A percentile compares a stretch with the other conserved stretches of the same genome.
Evolutionary conservation across 2,329 filamentous ascomycete species (phyloP).

Genomic region (Aspergillus sp.): DNA sequence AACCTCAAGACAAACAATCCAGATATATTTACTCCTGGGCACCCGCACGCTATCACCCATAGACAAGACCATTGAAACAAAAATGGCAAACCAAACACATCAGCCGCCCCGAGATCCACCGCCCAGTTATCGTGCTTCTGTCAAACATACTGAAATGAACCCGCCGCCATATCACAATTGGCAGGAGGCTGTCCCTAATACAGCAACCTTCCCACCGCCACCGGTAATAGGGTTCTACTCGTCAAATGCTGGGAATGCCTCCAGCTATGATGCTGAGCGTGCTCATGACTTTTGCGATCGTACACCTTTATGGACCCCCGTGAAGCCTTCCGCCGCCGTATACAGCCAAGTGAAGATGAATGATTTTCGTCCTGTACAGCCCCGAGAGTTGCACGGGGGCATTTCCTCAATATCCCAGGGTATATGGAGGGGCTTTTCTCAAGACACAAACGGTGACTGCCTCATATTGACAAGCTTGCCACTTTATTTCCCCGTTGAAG

Average conservation of each 20-base stretch:
- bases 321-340: slow-evolving; percentile 37
- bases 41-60: background rate
- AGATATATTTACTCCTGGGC: too few species aligned
- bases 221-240: slow-evolving; percentile 50
- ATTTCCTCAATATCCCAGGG: slow-evolving; percentile 30
- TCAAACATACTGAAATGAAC: slow-evolving; percentile 9
- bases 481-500: slow-evolving; percentile 49
- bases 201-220: slow-evolving; percentile 54
- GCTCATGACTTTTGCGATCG: slow-evolving; percentile 53
- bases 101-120: slow-evolving; percentile 5
- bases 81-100: slow-evolving; percentile 1
- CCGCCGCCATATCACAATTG: slow-evolving; percentile 60
- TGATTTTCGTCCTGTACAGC: slow-evolving; percentile 42
- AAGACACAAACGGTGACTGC: slow-evolving; percentile 43
- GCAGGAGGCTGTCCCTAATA: slow-evolving; percentile 56
- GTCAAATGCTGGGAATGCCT: slow-evolving; percentile 56
- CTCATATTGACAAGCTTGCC: slow-evolving; percentile 52
- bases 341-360: slow-evolving; percentile 39
- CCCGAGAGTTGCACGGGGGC: slow-evolving; percentile 38
- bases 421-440: slow-evolving; percentile 44
- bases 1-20: too few species aligned
- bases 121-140: slow-evolving; percentile 17
- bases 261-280: slow-evolving; percentile 48
- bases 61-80: background rate
- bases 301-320: slow-evolving; percentile 49